These are phyloP conservation scores for Aspergillus steynii DNA, from an alignment of 495 filamentous ascomycete species.

Conservation along the genomic window DNA sequence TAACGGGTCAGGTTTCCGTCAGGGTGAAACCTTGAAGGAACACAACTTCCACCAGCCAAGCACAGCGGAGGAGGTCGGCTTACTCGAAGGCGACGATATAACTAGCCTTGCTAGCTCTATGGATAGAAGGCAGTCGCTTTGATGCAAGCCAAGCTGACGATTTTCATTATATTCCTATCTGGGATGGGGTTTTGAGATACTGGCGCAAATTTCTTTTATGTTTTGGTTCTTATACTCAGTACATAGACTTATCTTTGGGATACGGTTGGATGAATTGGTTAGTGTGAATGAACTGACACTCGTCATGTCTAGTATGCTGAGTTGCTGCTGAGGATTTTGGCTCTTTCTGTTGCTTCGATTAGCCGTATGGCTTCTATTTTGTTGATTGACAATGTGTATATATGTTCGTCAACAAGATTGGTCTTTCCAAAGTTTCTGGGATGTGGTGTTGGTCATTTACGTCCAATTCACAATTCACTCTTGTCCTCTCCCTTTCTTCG, in stretches of 20 bases:
- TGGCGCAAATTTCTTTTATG: conserved; percentile 10
- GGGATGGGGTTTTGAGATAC: background rate
- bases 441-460: background rate
- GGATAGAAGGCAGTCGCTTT: conserved; percentile 38
- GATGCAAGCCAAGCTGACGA: conserved; percentile 5
- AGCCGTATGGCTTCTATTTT: no score
- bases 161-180: background rate
- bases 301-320: no score
- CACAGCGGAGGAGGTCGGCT: conserved; percentile 50
- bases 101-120: conserved; percentile 40
- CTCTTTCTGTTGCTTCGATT: no score
- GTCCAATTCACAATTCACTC: background rate
- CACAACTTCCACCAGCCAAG: conserved; percentile 38
- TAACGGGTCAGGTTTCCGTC: conserved; percentile 70
- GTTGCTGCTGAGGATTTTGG: no score
- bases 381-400: background rate
- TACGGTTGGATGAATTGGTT: conserved; percentile 1
- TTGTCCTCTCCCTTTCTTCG: no score
- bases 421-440: background rate
- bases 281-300: no score
- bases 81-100: conserved; percentile 47
- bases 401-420: background rate
- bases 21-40: conserved; percentile 35
- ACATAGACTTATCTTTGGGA: conserved; percentile 1
- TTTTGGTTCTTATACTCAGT: conserved; percentile 5